These are phyloP conservation scores for Conticribra weissflogii DNA, from an alignment of 108 stramenopile species.

Conservation along the genomic window DNA sequence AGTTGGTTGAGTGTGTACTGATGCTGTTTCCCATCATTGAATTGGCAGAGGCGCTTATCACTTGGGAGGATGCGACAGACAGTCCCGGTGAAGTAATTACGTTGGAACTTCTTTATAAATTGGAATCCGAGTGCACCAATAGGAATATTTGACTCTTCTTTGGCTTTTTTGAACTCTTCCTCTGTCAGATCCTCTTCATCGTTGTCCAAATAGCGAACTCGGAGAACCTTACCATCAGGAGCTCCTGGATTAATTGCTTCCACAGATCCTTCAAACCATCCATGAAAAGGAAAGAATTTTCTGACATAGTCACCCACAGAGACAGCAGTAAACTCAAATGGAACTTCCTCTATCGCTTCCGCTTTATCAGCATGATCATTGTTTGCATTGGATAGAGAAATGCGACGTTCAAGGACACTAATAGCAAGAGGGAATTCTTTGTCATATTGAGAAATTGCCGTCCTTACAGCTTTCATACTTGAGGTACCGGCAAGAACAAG, in stretches of 20 bases:
- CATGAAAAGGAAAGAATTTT: no score
- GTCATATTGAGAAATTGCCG: background rate
- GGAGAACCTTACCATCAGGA: no score
- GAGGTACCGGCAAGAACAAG: background rate
- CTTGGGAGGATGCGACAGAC: background rate
- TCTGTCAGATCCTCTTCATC: background rate
- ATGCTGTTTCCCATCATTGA: background rate
- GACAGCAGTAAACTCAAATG: no score
- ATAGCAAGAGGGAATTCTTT: background rate
- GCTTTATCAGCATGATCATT: no score
- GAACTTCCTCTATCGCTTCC: no score
- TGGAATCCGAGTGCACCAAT: background rate
- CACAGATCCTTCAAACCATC: no score
- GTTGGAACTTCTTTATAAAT: background rate
- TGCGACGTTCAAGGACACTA: conserved; percentile 2
- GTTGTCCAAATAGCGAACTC: background rate
- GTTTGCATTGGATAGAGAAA: background rate
- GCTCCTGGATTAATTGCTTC: no score
- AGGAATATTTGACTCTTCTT: background rate
- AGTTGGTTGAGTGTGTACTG: background rate
- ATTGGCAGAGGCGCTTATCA: background rate
- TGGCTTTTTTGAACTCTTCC: background rate
- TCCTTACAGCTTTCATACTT: background rate
- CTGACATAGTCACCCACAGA: no score
- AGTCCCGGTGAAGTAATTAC: background rate